Conservation (phyloP, 192 early-diverging fungal species). For the Phycomyces nitens region DNA sequence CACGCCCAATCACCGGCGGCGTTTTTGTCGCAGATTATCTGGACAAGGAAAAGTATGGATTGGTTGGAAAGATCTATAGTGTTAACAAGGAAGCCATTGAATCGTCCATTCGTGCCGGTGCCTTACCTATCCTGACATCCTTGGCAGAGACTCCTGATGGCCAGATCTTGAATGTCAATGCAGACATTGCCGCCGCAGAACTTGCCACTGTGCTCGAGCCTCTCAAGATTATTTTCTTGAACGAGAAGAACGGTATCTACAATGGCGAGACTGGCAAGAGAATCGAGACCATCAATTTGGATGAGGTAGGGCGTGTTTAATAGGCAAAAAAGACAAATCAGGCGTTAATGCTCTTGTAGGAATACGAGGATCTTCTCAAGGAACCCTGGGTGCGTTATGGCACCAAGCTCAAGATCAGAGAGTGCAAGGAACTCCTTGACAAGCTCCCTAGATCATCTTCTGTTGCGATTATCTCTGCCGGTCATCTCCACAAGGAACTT, state of each 20-base stretch:
- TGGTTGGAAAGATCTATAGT: slow-evolving; percentile 85
- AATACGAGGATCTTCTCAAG: slow-evolving; percentile 92
- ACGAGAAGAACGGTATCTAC: slow-evolving; percentile 96
- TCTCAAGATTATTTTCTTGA: slow-evolving; percentile 95
- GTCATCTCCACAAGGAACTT: slow-evolving; percentile 98
- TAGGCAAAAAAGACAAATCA: not conserved
- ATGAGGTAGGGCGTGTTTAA: slow-evolving; percentile 66
- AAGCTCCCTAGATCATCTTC: slow-evolving; percentile 95
- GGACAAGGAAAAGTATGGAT: slow-evolving; percentile 92
- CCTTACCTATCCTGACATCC: slow-evolving; percentile 92
- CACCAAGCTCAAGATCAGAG: slow-evolving; percentile 94
- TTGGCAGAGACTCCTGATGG: slow-evolving; percentile 93
- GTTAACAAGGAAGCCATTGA: slow-evolving; percentile 95
- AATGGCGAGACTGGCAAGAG: slow-evolving; percentile 93
- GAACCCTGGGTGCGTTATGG: slow-evolving; percentile 98
- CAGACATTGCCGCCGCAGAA: slow-evolving; percentile 97
- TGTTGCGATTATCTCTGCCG: slow-evolving; percentile 98
- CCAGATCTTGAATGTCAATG: slow-evolving; percentile 98
- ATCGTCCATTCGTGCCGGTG: slow-evolving; percentile 88
- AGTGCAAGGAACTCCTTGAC: slow-evolving; percentile 97
- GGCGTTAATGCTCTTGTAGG: too few relatives aligned
- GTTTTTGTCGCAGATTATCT: slow-evolving; percentile 97
- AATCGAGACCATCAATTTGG: slow-evolving; percentile 95
- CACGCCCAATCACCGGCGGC: slow-evolving; percentile 93
- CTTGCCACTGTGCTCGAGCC: slow-evolving; percentile 94